Evolutionary conservation across 257 asterid genomes (phyloP).

Genomic region (Salvia splendens): DNA sequence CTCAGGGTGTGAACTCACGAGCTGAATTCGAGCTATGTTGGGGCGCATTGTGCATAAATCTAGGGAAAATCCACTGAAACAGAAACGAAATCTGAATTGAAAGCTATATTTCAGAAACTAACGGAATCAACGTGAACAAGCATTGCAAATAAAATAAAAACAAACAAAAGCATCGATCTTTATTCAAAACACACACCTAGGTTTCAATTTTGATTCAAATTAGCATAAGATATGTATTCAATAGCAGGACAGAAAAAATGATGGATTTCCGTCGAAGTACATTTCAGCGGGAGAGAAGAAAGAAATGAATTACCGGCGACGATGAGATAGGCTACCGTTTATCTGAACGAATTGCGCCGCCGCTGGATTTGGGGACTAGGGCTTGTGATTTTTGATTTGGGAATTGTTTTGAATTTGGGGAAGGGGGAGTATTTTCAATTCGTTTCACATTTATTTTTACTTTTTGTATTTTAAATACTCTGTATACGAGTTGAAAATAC

Average conservation of each 20-base stretch:
- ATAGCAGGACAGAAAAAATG: neutral
- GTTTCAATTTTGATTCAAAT: neutral
- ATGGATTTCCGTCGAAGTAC: neutral
- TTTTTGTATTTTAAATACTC: no score
- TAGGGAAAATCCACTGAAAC: slow-evolving; percentile 23
- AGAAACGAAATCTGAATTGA: neutral
- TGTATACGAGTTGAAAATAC: no score
- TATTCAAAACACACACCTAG: neutral
- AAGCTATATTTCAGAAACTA: neutral
- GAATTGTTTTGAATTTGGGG: neutral
- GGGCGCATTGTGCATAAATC: slow-evolving; percentile 42
- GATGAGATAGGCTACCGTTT: neutral
- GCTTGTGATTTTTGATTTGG: neutral
- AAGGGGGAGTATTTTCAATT: no score
- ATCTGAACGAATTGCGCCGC: slow-evolving; percentile 2
- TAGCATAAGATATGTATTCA: neutral
- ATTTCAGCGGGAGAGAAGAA: neutral
- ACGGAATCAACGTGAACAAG: neutral
- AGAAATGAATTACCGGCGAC: neutral
- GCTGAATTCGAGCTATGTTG: slow-evolving; percentile 65
- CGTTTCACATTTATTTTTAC: no score
- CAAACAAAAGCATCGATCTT: no score
- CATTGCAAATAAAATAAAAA: neutral
- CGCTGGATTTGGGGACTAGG: neutral
- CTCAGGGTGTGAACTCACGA: slow-evolving; percentile 87